Conservation (phyloP, 257 asterid species). For the Nicotiana tabacum region DNA sequence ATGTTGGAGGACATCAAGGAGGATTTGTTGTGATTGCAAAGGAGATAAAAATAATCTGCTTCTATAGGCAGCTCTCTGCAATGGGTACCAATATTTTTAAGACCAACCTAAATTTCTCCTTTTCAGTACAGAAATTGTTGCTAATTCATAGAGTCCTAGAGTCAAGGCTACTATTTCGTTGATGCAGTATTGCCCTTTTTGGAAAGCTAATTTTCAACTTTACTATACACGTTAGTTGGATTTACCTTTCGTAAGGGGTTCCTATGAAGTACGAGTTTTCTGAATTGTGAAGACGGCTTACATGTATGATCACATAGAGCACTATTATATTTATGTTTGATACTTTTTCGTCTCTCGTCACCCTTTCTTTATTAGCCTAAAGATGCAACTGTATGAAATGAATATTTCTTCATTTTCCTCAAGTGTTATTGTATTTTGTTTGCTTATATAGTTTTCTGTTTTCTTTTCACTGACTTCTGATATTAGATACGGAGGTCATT, state of each 20-base stretch:
- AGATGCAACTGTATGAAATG: not conserved
- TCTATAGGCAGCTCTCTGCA: not conserved
- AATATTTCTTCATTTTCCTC: not conserved
- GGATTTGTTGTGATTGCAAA: not conserved
- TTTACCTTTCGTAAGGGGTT: not conserved
- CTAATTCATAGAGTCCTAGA: not conserved
- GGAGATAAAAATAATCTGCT: not conserved
- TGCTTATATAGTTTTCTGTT: not conserved
- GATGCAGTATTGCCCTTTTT: not conserved
- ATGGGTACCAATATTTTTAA: not conserved
- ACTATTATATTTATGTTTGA: not conserved
- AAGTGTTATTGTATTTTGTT: constrained; percentile 1
- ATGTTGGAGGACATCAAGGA: not conserved
- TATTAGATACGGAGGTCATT: constrained; percentile 66
- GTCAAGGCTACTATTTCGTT: not conserved
- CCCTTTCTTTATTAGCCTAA: not conserved
- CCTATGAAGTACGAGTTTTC: not conserved
- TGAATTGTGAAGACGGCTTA: not conserved
- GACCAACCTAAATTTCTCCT: not conserved
- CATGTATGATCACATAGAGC: not conserved
- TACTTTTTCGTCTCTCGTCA: not conserved
- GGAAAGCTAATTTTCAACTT: not conserved
- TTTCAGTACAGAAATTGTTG: not conserved
- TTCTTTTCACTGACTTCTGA: constrained; percentile 8
- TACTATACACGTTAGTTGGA: not conserved